Conservation (phyloP, 2,329 filamentous ascomycete genomes). For the Aspergillus costaricaensis region DNA sequence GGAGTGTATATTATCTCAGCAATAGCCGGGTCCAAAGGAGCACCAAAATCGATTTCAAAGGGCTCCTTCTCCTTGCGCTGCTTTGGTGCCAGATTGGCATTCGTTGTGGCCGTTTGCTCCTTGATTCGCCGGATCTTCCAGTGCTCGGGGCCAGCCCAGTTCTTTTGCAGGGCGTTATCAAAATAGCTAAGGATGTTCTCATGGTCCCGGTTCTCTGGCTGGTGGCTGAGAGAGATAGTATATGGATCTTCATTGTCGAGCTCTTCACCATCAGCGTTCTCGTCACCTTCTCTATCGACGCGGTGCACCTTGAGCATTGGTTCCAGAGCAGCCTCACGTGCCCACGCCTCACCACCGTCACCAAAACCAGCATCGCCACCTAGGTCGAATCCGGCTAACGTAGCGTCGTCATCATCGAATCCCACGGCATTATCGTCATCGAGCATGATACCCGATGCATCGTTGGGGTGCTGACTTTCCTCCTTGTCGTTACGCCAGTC, state of each 20-base stretch:
- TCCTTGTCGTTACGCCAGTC: conserved; percentile 75
- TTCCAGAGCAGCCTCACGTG: conserved; percentile 80
- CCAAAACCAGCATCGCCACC: conserved; percentile 79
- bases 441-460: conserved; percentile 78
- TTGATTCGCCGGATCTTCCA: conserved; percentile 97
- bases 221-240: conserved; percentile 74
- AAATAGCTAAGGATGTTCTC: conserved; percentile 98
- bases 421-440: conserved; percentile 83
- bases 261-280: conserved; percentile 54
- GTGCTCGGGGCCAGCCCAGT: conserved; percentile 97
- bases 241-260: conserved; percentile 73
- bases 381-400: conserved; percentile 70
- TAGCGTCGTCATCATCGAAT: conserved; percentile 76
- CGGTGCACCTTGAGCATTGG: conserved; percentile 79
- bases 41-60: conserved; percentile 88
- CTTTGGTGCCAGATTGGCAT: conserved; percentile 47
- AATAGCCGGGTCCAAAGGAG: conserved; percentile 69
- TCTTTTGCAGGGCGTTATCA: conserved; percentile 92
- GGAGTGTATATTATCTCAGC: conserved; percentile 79
- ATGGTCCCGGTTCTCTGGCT: conserved; percentile 69
- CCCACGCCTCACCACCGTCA: conserved; percentile 95
- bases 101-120: conserved; percentile 61
- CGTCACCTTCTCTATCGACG: conserved; percentile 53
- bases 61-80: conserved; percentile 93
- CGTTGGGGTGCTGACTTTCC: conserved; percentile 56